Evolutionary conservation across 2,329 filamentous ascomycete species (phyloP), one percentile per base, ranked within the genome.

Genomic region (Passalora sequoiae): DNA sequence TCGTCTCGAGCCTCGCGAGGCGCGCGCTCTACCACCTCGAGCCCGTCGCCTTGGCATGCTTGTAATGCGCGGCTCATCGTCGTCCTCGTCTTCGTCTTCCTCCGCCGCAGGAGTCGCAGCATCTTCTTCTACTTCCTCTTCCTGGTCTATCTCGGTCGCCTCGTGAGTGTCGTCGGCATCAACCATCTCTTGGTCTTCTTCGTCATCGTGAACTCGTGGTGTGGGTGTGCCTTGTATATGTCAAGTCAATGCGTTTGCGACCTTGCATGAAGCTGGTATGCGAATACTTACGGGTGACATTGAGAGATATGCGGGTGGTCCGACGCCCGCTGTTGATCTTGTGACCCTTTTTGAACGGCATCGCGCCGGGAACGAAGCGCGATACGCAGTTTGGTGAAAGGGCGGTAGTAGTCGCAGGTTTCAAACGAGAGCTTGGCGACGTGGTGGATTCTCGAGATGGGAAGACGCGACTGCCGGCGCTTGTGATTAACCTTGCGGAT

Each of bases 31-130:
- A 5, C 46, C 49, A n/a, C 60, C 46, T 66, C 68, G 29, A 58
- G 60, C 49, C 63, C 64, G 31, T 57, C 25, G 60, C 62, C 60
- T 67, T 66, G 29, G 75, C 69, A 21, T 59, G 9, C 53, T 55
- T 4, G 60, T 63, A 28, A 62, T 56, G 9, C 45, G 49, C 9
- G 60, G 59, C 31, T 53, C 54, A 28, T 61, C 59, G 21, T 60
- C 60, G 21, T 60, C 58, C 13, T 57, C 56, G 16, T 55, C 54
- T 10, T 53, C 54, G n/a, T 61, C 58, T 13, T 61, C 56, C 17
- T 57, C 54, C 13, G 53, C 51, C n/a, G 47, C 53, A 28, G 53
- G 53, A 8, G 51, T 56, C 4, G 46, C 52, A 33, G 44, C 54
- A 35, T 58, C 56, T n/a, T 52, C 55, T 12, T 49, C 46, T 2